phyloP scores from a whole-genome alignment of 768 basidiomycete species.

The Filobasidium wieringae region DNA sequence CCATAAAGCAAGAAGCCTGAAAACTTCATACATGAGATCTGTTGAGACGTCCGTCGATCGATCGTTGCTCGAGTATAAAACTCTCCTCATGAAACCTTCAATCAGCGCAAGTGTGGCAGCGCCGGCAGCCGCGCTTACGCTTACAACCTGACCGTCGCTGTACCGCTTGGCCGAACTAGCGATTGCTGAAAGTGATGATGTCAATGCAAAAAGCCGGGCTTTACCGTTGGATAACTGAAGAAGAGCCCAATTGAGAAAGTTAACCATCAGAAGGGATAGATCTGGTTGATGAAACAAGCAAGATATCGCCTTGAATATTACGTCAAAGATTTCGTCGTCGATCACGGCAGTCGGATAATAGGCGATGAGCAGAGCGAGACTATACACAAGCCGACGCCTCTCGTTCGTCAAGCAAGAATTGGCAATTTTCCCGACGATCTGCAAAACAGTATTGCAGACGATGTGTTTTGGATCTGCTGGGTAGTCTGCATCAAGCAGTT shows the following conservation, averaged over 20 bases:
- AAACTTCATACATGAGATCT: neutral
- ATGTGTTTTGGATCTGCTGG: constrained; percentile 45
- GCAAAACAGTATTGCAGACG: constrained; percentile 65
- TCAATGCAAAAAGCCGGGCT: neutral
- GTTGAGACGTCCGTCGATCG: no score
- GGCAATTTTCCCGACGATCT: constrained; percentile 57
- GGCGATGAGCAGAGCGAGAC: constrained; percentile 62
- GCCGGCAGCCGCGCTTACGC: neutral
- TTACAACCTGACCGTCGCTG: neutral
- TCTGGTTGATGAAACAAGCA: constrained; percentile 44
- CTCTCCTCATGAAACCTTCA: neutral
- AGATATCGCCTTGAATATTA: constrained; percentile 56
- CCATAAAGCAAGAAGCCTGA: neutral
- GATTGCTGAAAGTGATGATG: neutral
- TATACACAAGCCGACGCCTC: constrained; percentile 61
- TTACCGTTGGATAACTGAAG: neutral
- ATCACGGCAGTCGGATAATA: constrained; percentile 49
- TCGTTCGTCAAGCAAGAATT: constrained; percentile 66
- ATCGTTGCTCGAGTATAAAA: neutral
- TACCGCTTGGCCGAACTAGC: neutral
- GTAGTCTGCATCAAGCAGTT: constrained; percentile 49
- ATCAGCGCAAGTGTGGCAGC: neutral
- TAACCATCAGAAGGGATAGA: constrained; percentile 13
- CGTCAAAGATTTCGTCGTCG: constrained; percentile 53
- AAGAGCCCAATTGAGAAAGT: constrained; percentile 12